phyloP scores from a whole-genome alignment of 2,329 filamentous ascomycete species.

The Trichoderma gracile region DNA sequence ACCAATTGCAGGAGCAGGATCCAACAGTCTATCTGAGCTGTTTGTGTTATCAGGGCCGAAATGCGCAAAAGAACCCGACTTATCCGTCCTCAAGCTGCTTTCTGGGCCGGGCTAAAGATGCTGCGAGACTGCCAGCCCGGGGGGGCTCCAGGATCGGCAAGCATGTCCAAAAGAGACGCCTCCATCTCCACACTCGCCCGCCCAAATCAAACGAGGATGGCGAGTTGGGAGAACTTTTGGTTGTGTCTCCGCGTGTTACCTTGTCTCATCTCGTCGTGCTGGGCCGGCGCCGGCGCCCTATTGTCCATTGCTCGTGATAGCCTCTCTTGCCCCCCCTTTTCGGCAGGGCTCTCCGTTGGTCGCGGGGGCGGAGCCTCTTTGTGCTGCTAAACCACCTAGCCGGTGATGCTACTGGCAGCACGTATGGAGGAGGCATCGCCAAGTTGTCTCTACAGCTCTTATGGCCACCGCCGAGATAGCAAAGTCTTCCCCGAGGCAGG shows the following conservation, averaged over 20 bases:
- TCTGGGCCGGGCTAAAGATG: not conserved
- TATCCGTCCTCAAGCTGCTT: conserved; percentile 4
- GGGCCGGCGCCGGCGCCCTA: too few species aligned
- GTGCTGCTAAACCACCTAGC: not conserved
- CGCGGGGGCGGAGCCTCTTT: conserved; percentile 9
- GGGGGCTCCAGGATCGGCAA: conserved; percentile 13
- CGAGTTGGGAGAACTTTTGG: conserved; percentile 15
- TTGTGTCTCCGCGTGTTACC: not conserved
- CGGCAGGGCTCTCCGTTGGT: conserved; percentile 1
- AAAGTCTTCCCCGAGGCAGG: not conserved
- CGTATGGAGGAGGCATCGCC: not conserved
- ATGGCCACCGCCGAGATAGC: conserved; percentile 6
- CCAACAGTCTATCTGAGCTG: not conserved
- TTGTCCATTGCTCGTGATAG: not conserved
- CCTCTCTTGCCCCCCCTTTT: conserved; percentile 6
- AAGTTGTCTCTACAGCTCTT: conserved; percentile 3
- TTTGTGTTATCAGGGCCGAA: conserved; percentile 5
- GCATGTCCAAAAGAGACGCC: conserved; percentile 3
- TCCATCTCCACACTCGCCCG: conserved; percentile 9
- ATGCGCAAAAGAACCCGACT: conserved; percentile 23
- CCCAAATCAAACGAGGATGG: not conserved
- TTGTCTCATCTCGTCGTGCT: not conserved
- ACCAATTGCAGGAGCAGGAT: not conserved
- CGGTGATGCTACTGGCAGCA: too few species aligned
- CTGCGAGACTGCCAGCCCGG: not conserved